phyloP scores from a whole-genome alignment of 192 early-diverging fungal species.

The Podila clonocystis region DNA sequence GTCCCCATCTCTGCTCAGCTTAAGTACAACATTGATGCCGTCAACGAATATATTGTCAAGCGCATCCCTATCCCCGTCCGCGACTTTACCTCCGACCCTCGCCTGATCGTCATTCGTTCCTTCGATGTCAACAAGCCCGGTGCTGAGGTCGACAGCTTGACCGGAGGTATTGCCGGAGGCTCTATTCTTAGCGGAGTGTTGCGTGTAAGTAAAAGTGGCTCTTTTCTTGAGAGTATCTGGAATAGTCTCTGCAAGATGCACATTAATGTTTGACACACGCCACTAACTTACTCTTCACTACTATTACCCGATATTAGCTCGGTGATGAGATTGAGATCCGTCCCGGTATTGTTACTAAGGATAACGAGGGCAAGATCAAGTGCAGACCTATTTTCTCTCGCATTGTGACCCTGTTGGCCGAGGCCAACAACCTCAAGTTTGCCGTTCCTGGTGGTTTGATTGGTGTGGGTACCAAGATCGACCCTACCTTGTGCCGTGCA shows the following conservation, averaged over 20 bases:
- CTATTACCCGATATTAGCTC: conserved; percentile 53
- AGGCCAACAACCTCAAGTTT: conserved; percentile 92
- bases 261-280: no score
- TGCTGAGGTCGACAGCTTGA: conserved; percentile 88
- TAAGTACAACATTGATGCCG: conserved; percentile 98
- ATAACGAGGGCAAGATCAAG: conserved; percentile 81
- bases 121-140: conserved; percentile 99
- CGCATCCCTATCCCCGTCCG: conserved; percentile 94
- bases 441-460: conserved; percentile 99
- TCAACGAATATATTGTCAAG: conserved; percentile 98
- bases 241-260: no score
- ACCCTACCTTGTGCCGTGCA: conserved; percentile 95
- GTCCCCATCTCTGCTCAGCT: conserved; percentile 98
- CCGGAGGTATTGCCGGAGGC: conserved; percentile 98
- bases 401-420: conserved; percentile 89
- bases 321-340: conserved; percentile 98
- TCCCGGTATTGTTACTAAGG: conserved; percentile 93
- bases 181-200: conserved; percentile 93
- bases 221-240: no score
- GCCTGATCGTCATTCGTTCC: conserved; percentile 96
- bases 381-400: conserved; percentile 90
- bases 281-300: no score
- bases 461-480: conserved; percentile 95
- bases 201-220: conserved; percentile 55
- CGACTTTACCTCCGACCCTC: conserved; percentile 91